Base-by-base conservation (phyloP, 805 yeast species). In the Spathaspora boniae region DNA sequence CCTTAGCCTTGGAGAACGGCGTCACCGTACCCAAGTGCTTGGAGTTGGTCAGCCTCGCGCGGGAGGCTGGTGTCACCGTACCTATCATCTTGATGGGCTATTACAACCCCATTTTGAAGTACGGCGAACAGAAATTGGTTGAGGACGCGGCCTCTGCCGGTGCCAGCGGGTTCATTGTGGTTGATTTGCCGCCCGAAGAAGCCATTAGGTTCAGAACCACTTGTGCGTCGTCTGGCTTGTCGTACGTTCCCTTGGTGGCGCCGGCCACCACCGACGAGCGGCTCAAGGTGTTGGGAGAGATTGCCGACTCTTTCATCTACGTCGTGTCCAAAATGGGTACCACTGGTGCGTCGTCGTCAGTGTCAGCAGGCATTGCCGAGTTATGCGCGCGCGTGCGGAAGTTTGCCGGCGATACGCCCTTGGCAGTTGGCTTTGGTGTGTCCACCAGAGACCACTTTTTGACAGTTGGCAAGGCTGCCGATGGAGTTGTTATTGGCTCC, bases 301-400 rank as follows among this genome's bases (percentile, higher is more conserved):
- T 93, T 51, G 95, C 99, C 21, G 97, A 91, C 58, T 86, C 97
- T 1, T 93, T 93, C 62, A 82, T 93, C 41, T 93, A 93, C 52
- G 98, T 93, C 26, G 98, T 93, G 12, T 87, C 96, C 3, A 78
- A 95, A 59, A 93, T 93, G 99, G 97, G 98, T 47, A 81, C 95
- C 40, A 93, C 99, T 19, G 98, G 99, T 56, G 91, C 94, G 24
- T 66, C 80, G 16, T 74, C 82, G 14, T 66, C 72, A 16, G 78
- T 94, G 28, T 71, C 78, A 31, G 51, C 66, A 5, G 81, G 80
- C 43, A 75, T 91, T 37, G 76, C 78, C 17, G 76, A 68, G 27
- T 72, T 93, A 43, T 78, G 93, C 47, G 67, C 69, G 19, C 78
- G 87, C 47, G 95, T 93, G 12, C 77, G 95, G 57, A 70, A 75